Percentiles rank a stretch among this genome's conserved stretches.
Evolutionary conservation across 2,329 filamentous ascomycete genomes (phyloP).

Genomic region (Thelonectria blattea): DNA sequence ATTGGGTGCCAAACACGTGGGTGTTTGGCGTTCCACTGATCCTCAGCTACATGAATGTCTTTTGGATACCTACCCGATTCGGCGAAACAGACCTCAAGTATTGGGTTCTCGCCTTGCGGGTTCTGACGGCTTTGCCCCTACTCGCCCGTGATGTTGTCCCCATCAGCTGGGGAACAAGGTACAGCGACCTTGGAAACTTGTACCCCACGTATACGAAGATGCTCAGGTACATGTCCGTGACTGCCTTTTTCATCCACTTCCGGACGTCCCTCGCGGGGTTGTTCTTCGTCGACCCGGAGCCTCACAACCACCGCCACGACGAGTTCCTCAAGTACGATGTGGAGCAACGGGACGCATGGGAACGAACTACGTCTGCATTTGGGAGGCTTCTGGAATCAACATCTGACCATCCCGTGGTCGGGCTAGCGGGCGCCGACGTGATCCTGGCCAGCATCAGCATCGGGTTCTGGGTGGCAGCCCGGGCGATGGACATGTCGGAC

Average conservation of each 20-base stretch:
- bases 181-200: constrained; percentile 47
- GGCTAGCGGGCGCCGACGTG: constrained; percentile 63
- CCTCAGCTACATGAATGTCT: constrained; percentile 45
- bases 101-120: constrained; percentile 41
- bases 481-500: constrained; percentile 55
- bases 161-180: constrained; percentile 53
- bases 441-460: constrained; percentile 60
- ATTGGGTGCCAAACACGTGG: constrained; percentile 50
- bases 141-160: constrained; percentile 55
- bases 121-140: constrained; percentile 54
- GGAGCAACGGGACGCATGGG: constrained; percentile 50
- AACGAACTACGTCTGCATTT: constrained; percentile 53
- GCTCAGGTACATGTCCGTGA: constrained; percentile 54
- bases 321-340: constrained; percentile 53
- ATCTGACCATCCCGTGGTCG: constrained; percentile 63
- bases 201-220: constrained; percentile 51
- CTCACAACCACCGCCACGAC: constrained; percentile 57
- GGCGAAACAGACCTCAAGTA: constrained; percentile 49
- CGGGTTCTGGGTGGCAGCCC: constrained; percentile 63
- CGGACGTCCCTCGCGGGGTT: constrained; percentile 52
- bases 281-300: constrained; percentile 53
- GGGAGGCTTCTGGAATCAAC: constrained; percentile 56
- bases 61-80: constrained; percentile 48
- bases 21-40: constrained; percentile 44
- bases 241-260: constrained; percentile 52